A percentile compares a stretch with the other conserved stretches of the same genome.
Evolutionary conservation across 2,329 filamentous ascomycete species (phyloP).

Genomic region (Colletotrichum acutatum): DNA sequence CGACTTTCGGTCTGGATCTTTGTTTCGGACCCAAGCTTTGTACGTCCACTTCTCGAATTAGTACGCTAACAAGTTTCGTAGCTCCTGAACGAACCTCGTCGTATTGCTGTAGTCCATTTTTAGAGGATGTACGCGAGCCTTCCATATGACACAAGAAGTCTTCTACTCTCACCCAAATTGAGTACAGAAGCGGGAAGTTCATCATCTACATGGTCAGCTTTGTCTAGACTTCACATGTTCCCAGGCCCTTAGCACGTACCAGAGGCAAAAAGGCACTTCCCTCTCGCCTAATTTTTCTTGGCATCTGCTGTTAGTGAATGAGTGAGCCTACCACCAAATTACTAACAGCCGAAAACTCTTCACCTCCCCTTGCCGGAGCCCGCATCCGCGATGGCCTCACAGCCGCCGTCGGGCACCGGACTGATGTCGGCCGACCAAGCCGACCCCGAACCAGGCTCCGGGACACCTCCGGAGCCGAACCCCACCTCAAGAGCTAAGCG

Average conservation of each 20-base stretch:
- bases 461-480: too few relatives aligned
- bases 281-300: too few relatives aligned
- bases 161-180: background rate
- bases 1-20: constrained; percentile 3
- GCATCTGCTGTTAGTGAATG: too few relatives aligned
- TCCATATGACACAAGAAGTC: background rate
- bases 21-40: background rate
- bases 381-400: too few relatives aligned
- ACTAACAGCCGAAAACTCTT: too few relatives aligned
- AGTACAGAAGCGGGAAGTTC: constrained; percentile 4
- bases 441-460: too few relatives aligned
- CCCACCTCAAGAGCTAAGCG: too few relatives aligned
- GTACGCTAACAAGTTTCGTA: background rate
- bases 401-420: too few relatives aligned
- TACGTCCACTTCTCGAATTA: background rate
- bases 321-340: too few relatives aligned
- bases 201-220: background rate
- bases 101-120: constrained; percentile 2
- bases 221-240: background rate
- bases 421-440: too few relatives aligned
- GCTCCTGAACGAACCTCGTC: background rate
- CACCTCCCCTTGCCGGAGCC: too few relatives aligned
- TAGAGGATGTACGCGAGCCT: background rate
- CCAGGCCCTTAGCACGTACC: constrained; percentile 25
- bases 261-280: too few relatives aligned